Conservation (phyloP, 169 alveolate genomes). For the Plasmodium blacklocki region DNA sequence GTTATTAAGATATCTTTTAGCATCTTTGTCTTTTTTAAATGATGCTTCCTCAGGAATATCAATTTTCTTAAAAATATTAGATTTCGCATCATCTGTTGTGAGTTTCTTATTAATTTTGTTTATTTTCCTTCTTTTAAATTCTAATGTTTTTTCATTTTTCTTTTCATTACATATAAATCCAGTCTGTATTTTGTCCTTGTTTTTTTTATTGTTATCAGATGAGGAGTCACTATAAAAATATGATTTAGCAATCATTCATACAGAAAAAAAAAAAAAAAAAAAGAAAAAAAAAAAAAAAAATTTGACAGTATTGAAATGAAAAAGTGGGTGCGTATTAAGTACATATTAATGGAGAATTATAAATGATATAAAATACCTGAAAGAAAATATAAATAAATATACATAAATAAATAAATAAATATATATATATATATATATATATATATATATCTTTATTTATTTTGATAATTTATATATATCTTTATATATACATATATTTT, state of each 20-base stretch:
- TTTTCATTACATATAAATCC: neutral
- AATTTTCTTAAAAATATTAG: conserved; percentile 23
- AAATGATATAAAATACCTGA: neutral
- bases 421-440: neutral
- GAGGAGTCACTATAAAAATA: conserved; percentile 42
- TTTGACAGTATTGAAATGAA: too few relatives aligned
- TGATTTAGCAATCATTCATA: conserved; percentile 69
- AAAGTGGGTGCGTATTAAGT: too few relatives aligned
- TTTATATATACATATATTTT: neutral
- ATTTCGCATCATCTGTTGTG: conserved; percentile 4
- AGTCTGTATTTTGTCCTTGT: neutral
- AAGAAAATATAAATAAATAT: neutral
- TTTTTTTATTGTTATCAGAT: conserved; percentile 51
- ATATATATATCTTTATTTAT: too few relatives aligned
- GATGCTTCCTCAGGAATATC: neutral
- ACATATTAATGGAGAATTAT: too few relatives aligned
- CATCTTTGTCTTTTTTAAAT: conserved; percentile 8
- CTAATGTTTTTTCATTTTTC: conserved; percentile 11
- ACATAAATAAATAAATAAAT: neutral
- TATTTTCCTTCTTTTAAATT: conserved; percentile 55
- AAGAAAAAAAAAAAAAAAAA: neutral
- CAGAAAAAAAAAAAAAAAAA: conserved; percentile 12
- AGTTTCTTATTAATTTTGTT: conserved; percentile 30
- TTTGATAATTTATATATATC: too few relatives aligned
- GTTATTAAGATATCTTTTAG: neutral